Percentiles rank a stretch among this genome's conserved stretches.
These are phyloP conservation scores for Cardamine occulta DNA, from an alignment of 345 rosid genomes.

Conservation along the genomic window DNA sequence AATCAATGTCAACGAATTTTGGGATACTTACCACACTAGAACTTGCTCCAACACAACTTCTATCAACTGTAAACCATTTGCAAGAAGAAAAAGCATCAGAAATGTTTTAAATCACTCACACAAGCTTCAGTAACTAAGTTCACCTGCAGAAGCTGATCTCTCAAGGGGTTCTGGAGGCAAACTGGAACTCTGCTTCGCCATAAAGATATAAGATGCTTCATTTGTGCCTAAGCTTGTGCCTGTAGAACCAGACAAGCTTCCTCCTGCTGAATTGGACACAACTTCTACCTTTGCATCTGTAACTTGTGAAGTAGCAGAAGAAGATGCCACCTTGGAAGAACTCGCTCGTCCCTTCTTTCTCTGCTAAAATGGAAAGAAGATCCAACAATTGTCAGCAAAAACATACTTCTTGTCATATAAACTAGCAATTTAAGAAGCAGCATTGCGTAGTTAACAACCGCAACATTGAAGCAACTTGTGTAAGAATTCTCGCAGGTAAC, in stretches of 20 bases:
- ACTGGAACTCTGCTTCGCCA: conserved; percentile 2
- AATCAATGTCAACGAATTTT: conserved; percentile 64
- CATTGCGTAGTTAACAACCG: conserved; percentile 45
- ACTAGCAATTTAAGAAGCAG: conserved; percentile 10
- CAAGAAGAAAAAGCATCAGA: conserved; percentile 10
- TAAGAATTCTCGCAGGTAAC: conserved; percentile 52
- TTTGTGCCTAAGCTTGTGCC: conserved; percentile 22
- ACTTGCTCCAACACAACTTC: conserved; percentile 41
- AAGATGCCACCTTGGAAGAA: conserved; percentile 52
- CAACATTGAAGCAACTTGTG: conserved; percentile 56
- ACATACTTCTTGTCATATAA: background rate
- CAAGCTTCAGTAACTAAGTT: background rate
- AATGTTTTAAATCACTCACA: conserved; percentile 17
- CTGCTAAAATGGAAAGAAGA: conserved; percentile 45
- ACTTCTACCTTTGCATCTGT: conserved; percentile 29
- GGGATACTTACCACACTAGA: conserved; percentile 44
- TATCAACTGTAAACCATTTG: conserved; percentile 48
- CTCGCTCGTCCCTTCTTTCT: conserved; percentile 47
- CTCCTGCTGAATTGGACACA: conserved; percentile 23
- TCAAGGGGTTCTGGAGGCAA: conserved; percentile 36
- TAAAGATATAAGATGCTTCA: conserved; percentile 25
- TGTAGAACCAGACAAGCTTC: conserved; percentile 29
- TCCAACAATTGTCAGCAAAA: conserved; percentile 9
- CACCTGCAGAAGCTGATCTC: conserved; percentile 34
- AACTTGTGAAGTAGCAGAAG: conserved; percentile 42